Percentiles rank a stretch among this genome's conserved stretches.
Evolutionary conservation across 2,329 filamentous ascomycete species (phyloP).

Genomic region (Colletotrichum tofieldiae): DNA sequence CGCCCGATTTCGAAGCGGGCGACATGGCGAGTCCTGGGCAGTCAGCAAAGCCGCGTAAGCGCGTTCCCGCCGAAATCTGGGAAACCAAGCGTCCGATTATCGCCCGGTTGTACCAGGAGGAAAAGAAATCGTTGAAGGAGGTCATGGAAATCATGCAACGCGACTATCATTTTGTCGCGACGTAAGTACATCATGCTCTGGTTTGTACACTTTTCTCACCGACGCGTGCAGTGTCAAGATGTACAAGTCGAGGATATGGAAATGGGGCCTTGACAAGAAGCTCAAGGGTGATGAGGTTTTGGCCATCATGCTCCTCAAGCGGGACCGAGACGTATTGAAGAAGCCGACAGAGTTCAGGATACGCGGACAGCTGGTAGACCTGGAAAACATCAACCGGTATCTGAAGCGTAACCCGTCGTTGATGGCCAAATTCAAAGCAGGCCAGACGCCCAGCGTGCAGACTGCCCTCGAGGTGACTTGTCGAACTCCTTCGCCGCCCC

Average conservation of each 20-base stretch:
- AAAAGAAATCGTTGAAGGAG: constrained; percentile 59
- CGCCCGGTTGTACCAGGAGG: constrained; percentile 57
- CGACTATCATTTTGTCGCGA: constrained; percentile 57
- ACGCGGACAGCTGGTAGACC: constrained; percentile 56
- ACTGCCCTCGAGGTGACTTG: constrained; percentile 53
- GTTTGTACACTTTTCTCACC: constrained; percentile 9
- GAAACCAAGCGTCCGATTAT: constrained; percentile 55
- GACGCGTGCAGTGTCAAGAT: constrained; percentile 55
- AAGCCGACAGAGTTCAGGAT: constrained; percentile 56
- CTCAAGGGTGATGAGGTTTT: constrained; percentile 59
- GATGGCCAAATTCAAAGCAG: constrained; percentile 51
- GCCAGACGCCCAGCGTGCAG: constrained; percentile 51
- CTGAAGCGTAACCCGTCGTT: constrained; percentile 57
- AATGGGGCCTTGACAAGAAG: constrained; percentile 61
- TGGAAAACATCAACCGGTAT: constrained; percentile 59
- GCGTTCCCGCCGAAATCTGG: constrained; percentile 53
- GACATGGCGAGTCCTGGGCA: constrained; percentile 46
- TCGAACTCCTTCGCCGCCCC: constrained; percentile 50
- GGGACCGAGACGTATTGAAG: constrained; percentile 54
- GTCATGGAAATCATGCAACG: constrained; percentile 58
- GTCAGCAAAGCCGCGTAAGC: constrained; percentile 45
- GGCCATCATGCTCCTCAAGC: constrained; percentile 55
- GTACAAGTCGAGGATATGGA: constrained; percentile 61
- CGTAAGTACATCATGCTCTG: constrained; percentile 50
- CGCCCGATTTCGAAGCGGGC: constrained; percentile 50